Conservation (phyloP, 108 stramenopile species). For the Cylindrotheca closterium region DNA sequence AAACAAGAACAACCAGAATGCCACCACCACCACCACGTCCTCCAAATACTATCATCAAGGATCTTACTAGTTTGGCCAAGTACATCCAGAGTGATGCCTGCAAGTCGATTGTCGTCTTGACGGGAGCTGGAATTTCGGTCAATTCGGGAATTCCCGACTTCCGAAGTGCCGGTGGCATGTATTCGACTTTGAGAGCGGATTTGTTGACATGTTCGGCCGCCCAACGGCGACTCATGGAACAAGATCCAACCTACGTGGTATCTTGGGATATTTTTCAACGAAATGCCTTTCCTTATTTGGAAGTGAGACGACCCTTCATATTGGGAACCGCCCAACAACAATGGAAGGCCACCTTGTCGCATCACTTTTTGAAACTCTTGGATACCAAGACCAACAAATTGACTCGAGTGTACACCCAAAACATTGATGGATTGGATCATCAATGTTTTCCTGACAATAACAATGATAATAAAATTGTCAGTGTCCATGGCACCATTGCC, state of each 20-base stretch:
- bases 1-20: too few relatives aligned
- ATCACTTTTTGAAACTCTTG: constrained; percentile 58
- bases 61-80: constrained; percentile 38
- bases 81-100: constrained; percentile 46
- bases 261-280: constrained; percentile 53
- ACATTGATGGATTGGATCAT: constrained; percentile 83
- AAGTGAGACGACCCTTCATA: constrained; percentile 79
- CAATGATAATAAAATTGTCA: constrained; percentile 44
- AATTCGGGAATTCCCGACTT: constrained; percentile 88
- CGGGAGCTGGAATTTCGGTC: constrained; percentile 76
- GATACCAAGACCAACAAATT: constrained; percentile 58
- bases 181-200: constrained; percentile 69
- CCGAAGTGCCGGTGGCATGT: constrained; percentile 79
- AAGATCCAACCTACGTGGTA: constrained; percentile 68
- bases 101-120: constrained; percentile 54
- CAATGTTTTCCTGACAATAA: constrained; percentile 51
- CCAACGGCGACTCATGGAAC: constrained; percentile 52
- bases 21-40: too few relatives aligned
- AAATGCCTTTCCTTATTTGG: constrained; percentile 72
- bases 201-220: constrained; percentile 60
- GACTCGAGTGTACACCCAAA: constrained; percentile 76
- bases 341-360: constrained; percentile 74
- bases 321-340: constrained; percentile 48
- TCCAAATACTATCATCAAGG: too few relatives aligned
- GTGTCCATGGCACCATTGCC: constrained; percentile 70